Evolutionary conservation across 768 basidiomycete species (phyloP).

Genomic region (Brasilioporus rufonigricans): DNA sequence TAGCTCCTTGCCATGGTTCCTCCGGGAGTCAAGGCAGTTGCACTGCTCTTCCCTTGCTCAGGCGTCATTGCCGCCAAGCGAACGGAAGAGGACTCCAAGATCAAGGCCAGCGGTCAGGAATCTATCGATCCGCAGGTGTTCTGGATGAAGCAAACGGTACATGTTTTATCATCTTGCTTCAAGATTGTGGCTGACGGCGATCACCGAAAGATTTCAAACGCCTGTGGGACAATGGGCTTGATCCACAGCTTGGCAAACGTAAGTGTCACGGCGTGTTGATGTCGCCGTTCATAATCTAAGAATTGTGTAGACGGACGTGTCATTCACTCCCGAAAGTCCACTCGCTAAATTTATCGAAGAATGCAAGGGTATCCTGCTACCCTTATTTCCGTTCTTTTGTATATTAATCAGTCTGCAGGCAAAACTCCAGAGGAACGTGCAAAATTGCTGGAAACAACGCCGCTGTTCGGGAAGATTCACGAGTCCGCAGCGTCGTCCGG

Average conservation of each 20-base stretch:
- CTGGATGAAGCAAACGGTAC: conserved; percentile 90
- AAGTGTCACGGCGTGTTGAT: conserved; percentile 21
- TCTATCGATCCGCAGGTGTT: conserved; percentile 63
- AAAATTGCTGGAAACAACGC: conserved; percentile 67
- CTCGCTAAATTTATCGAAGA: conserved; percentile 65
- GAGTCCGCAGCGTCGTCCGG: conserved; percentile 64
- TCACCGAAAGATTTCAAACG: conserved; percentile 63
- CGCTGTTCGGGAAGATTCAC: conserved; percentile 78
- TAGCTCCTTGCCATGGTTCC: conserved; percentile 72
- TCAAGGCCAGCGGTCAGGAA: conserved; percentile 44
- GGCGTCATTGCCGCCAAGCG: conserved; percentile 49
- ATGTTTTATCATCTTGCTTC: conserved; percentile 11
- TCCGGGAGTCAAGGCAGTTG: conserved; percentile 75
- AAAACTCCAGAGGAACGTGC: conserved; percentile 75
- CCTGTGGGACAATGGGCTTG: conserved; percentile 86
- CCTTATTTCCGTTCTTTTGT: neutral
- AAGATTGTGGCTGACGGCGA: neutral
- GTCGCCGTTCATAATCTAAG: conserved; percentile 3
- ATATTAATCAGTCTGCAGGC: conserved; percentile 35
- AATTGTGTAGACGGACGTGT: conserved; percentile 49
- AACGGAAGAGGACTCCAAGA: conserved; percentile 56
- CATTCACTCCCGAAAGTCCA: conserved; percentile 53
- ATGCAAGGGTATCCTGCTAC: conserved; percentile 48
- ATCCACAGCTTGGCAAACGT: conserved; percentile 85
- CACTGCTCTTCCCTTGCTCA: conserved; percentile 79